A percentile compares a stretch with the other conserved stretches of the same genome.
These are phyloP conservation scores for Teunomyces atbi DNA, from an alignment of 805 yeast species.

Conservation along the genomic window DNA sequence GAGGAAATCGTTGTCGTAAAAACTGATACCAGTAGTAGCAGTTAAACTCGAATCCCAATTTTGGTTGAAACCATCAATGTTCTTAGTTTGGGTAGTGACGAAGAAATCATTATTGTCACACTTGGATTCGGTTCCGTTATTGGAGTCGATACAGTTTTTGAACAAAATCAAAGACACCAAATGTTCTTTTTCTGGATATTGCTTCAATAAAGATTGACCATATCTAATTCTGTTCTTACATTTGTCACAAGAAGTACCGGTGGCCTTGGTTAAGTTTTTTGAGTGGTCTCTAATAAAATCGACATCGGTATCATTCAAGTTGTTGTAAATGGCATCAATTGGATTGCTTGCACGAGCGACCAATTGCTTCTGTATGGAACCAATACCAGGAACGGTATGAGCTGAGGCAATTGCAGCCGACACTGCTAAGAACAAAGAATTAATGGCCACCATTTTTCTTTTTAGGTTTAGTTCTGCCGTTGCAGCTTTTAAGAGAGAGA, in stretches of 20 bases:
- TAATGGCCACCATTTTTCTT: not conserved
- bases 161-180: slow-evolving; percentile 35
- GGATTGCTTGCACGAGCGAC: slow-evolving; percentile 18
- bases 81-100: slow-evolving; percentile 28
- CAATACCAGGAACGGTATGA: slow-evolving; percentile 25
- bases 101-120: slow-evolving; percentile 40
- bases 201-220: slow-evolving; percentile 24
- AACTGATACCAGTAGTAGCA: slow-evolving; percentile 27
- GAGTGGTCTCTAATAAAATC: slow-evolving; percentile 31
- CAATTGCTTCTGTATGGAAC: slow-evolving; percentile 21
- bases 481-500: not conserved
- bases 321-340: slow-evolving; percentile 25
- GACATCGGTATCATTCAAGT: slow-evolving; percentile 22
- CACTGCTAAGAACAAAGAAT: not conserved
- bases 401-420: slow-evolving; percentile 9
- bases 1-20: slow-evolving; percentile 39
- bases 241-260: slow-evolving; percentile 33
- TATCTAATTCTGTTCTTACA: slow-evolving; percentile 36
- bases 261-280: slow-evolving; percentile 24
- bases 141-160: slow-evolving; percentile 30
- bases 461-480: not conserved
- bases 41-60: slow-evolving; percentile 22
- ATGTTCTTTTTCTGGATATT: slow-evolving; percentile 32
- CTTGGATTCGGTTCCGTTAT: slow-evolving; percentile 27
- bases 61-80: slow-evolving; percentile 8